Conservation (phyloP, 2,329 filamentous ascomycete species). For the Epichloe brachyelytri region DNA sequence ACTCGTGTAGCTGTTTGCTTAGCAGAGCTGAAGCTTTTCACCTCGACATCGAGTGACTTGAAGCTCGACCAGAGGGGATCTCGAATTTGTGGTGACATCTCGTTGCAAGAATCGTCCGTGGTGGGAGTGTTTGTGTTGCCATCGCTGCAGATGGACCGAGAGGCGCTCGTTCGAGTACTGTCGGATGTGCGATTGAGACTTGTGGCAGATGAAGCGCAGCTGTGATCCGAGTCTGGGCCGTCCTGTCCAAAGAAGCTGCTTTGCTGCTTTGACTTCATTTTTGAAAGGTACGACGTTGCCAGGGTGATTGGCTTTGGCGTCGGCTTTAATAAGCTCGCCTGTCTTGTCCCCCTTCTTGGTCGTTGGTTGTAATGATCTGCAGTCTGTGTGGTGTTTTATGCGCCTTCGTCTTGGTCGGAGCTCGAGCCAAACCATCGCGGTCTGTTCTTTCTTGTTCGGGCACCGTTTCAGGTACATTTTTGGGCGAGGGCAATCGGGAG, state of each 20-base stretch:
- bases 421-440: constrained; percentile 2
- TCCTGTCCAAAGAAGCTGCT: constrained; percentile 25
- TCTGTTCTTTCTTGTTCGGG: constrained; percentile 12
- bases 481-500: constrained; percentile 26
- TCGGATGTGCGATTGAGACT: constrained; percentile 30
- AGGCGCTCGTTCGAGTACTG: constrained; percentile 23
- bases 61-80: constrained; percentile 45
- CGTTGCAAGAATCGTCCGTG: constrained; percentile 33
- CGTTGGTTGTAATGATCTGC: constrained; percentile 15
- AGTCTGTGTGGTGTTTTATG: constrained; percentile 13
- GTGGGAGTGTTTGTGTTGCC: constrained; percentile 22
- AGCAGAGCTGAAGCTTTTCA: constrained; percentile 46
- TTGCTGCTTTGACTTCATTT: constrained; percentile 34
- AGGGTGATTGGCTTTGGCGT: constrained; percentile 27
- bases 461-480: constrained; percentile 17
- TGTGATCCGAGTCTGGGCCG: constrained; percentile 26
- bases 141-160: constrained; percentile 26
- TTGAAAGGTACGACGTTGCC: constrained; percentile 36
- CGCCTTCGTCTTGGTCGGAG: not conserved
- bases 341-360: constrained; percentile 11
- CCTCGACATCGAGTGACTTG: constrained; percentile 37
- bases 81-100: constrained; percentile 29
- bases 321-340: constrained; percentile 23
- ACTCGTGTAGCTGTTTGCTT: constrained; percentile 65
- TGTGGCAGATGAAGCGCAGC: constrained; percentile 33